These are phyloP conservation scores for Trichosporon sp. DNA, from an alignment of 1,284 basidiomycete genomes.

Conservation along the genomic window DNA sequence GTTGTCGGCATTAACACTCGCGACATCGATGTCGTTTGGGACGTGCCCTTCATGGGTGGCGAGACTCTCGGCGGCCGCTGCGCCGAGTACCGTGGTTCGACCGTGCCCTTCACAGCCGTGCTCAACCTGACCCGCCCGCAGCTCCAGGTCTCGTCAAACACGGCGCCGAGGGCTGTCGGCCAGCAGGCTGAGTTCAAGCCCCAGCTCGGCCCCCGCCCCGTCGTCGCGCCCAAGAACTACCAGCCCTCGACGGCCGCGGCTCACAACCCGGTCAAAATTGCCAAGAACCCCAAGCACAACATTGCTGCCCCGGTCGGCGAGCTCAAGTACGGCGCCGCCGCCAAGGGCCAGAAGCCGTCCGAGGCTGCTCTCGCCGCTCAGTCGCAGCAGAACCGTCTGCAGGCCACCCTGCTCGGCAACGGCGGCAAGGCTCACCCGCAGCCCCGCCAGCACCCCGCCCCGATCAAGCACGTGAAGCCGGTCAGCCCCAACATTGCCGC, in stretches of 20 bases:
- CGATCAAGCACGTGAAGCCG: conserved; percentile 24
- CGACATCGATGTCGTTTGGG: conserved; percentile 96
- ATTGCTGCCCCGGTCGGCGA: conserved; percentile 21
- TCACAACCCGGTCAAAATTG: conserved; percentile 59
- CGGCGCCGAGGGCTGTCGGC: conserved; percentile 53
- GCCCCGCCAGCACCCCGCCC: conserved; percentile 30
- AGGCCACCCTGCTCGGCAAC: conserved; percentile 38
- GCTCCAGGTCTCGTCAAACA: conserved; percentile 66
- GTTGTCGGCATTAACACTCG: conserved; percentile 85
- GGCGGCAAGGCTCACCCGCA: conserved; percentile 23
- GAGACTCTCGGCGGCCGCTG: conserved; percentile 86
- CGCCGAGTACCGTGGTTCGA: conserved; percentile 83
- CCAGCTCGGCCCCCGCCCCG: conserved; percentile 68
- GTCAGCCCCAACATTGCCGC: conserved; percentile 25
- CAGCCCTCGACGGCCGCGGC: conserved; percentile 58
- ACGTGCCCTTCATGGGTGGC: conserved; percentile 91
- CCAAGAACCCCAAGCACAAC: conserved; percentile 63
- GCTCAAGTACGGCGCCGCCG: conserved; percentile 52
- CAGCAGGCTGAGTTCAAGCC: conserved; percentile 64
- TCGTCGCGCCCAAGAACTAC: conserved; percentile 66
- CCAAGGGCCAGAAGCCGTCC: conserved; percentile 44
- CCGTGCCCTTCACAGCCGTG: conserved; percentile 78
- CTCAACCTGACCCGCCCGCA: conserved; percentile 82
- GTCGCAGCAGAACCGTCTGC: conserved; percentile 42
- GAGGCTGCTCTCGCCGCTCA: conserved; percentile 20